These are phyloP conservation scores for Pythium oligandrum DNA, from an alignment of 352 stramenopile species.

Conservation along the genomic window DNA sequence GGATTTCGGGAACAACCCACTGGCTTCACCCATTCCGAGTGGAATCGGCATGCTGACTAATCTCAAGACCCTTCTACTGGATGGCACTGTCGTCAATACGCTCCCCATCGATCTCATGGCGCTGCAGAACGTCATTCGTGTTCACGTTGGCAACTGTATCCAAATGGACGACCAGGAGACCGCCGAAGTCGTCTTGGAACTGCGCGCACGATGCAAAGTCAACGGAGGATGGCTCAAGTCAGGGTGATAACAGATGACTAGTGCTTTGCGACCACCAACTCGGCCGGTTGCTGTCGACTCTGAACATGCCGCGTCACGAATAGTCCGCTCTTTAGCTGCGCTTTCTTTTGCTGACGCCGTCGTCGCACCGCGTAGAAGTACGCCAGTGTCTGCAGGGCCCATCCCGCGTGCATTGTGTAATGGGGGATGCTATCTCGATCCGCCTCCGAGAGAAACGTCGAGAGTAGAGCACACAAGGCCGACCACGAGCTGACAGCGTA, in stretches of 20 bases:
- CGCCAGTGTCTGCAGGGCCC: slow-evolving; percentile 1
- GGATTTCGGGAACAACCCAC: slow-evolving; percentile 62
- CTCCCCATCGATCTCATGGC: slow-evolving; percentile 65
- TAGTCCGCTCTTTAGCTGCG: neutral
- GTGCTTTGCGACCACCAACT: neutral
- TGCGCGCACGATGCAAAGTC: slow-evolving; percentile 37
- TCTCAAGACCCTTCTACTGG: slow-evolving; percentile 66
- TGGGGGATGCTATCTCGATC: slow-evolving; percentile 16
- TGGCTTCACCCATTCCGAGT: slow-evolving; percentile 33
- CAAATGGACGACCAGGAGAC: slow-evolving; percentile 67
- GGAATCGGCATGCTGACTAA: slow-evolving; percentile 38
- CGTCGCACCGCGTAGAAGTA: neutral
- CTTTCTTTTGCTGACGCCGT: slow-evolving; percentile 1
- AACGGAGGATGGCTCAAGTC: slow-evolving; percentile 68
- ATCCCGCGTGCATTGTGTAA: slow-evolving; percentile 21
- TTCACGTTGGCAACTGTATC: slow-evolving; percentile 48
- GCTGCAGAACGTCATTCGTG: slow-evolving; percentile 41
- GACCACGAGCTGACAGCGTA: slow-evolving; percentile 34
- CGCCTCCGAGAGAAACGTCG: slow-evolving; percentile 16
- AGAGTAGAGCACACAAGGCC: slow-evolving; percentile 24
- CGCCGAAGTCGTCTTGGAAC: slow-evolving; percentile 51
- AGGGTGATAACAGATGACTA: slow-evolving; percentile 10
- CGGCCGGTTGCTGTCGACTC: too few relatives aligned
- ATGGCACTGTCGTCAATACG: slow-evolving; percentile 36
- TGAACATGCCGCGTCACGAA: neutral